Evolutionary conservation across 2,329 filamentous ascomycete genomes (phyloP), one percentile per base, ranked within the genome.

Genomic region (Talaromyces verruculosus): DNA sequence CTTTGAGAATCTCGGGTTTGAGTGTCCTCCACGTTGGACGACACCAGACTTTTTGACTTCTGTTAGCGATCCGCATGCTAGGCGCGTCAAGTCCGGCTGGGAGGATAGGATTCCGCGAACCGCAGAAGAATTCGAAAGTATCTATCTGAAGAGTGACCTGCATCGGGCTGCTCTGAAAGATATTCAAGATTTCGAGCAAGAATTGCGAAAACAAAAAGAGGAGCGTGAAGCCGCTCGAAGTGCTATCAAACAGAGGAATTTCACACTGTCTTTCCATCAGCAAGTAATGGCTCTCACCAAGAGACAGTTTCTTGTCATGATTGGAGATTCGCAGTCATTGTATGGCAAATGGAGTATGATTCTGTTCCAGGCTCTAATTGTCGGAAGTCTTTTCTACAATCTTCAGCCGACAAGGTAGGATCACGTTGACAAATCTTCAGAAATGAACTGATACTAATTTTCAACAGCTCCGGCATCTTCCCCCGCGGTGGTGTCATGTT

Each of bases 11-110:
- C 81, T 93, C 41, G 91, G 91, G 0, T 93, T 92, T 70, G 82
- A 86, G 17, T 91, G 89, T 71, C 89, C 90, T 0, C 84, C 87
- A 25, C 84, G 90, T 15, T 87, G 89, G 84, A 92, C 89, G 0
- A 89, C 88, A 0, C 88, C 87, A 4, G 91, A 94, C 74, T 94
- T 93, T 76, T 78, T 93, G 39, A 93, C 91, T 0, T 91, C 89
- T 1, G 88, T 93, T 72, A 92, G 88, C 7, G 85, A 86, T 51
- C 79, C 83, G 1, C 80, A 87, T 64, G 88, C 88, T 67, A 81
- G 88, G 37, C 79, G 84, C 37, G 74, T 88, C 19, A 82, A 82
- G 47, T 73, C 82, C 17, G 87, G 85, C 1, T 88, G 82, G 75
- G 84, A 89, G 72, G 74, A 86, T 68, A 82, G 82, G 4, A 82